Conservation (phyloP, 306 rosid genomes). For the Cucumis melo region DNA sequence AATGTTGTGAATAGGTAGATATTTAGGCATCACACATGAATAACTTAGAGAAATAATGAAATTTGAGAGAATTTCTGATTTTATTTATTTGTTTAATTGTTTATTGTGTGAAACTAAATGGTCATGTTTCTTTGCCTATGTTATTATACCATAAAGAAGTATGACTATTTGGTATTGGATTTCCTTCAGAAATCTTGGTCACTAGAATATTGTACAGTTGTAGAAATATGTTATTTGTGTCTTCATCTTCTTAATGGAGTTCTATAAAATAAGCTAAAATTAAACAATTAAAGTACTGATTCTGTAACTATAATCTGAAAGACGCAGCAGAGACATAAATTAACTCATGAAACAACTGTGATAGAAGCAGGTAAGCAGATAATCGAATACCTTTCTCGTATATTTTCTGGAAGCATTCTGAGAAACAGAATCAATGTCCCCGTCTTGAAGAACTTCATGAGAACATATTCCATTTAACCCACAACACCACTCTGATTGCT, state of each 20-base stretch:
- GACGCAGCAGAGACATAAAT: neutral
- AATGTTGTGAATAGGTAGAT: neutral
- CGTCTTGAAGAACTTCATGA: constrained; percentile 74
- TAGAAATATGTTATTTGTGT: neutral
- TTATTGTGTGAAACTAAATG: neutral
- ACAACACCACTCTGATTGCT: constrained; percentile 35
- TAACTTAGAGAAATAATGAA: neutral
- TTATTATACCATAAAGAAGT: neutral
- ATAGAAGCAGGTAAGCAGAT: neutral
- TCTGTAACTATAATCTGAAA: neutral
- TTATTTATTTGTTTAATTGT: neutral
- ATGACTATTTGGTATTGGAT: neutral
- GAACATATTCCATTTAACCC: constrained; percentile 77
- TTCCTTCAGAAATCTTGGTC: neutral
- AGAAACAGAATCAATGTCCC: constrained; percentile 39
- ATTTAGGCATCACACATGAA: neutral
- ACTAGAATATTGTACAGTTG: neutral
- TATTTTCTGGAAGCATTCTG: constrained; percentile 21
- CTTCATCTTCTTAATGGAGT: neutral
- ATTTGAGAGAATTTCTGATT: neutral
- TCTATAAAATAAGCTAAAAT: neutral
- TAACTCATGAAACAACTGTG: neutral
- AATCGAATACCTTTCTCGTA: constrained; percentile 41
- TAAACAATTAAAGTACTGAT: neutral
- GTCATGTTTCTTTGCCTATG: neutral